A percentile compares a stretch with the other conserved stretches of the same genome.
phyloP scores from a whole-genome alignment of 2,329 filamentous ascomycete species.

The Alternaria longipes region DNA sequence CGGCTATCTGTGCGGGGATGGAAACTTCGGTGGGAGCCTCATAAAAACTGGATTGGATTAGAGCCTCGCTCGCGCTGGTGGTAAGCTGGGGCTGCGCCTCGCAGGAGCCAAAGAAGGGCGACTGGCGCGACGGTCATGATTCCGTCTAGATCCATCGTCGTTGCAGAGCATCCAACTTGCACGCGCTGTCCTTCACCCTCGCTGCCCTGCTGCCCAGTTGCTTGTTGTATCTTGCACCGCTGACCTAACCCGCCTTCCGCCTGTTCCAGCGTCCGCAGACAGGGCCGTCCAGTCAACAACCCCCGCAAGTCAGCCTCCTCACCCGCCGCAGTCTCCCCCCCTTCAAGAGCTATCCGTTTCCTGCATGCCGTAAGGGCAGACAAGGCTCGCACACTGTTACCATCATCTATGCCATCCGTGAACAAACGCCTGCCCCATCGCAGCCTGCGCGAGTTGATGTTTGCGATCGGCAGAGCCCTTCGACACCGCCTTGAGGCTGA shows the following conservation, averaged over 20 bases:
- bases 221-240: conserved; percentile 2
- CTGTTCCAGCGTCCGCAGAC: conserved; percentile 17
- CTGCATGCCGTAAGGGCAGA: conserved; percentile 14
- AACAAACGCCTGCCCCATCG: conserved; percentile 9
- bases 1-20: conserved; percentile 21
- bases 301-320: conserved; percentile 34
- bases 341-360: conserved; percentile 8
- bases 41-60: conserved; percentile 21
- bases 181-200: not conserved
- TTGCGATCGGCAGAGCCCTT: conserved; percentile 43
- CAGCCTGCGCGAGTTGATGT: conserved; percentile 30
- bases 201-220: not conserved
- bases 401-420: conserved; percentile 20
- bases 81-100: conserved; percentile 23
- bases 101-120: conserved; percentile 4
- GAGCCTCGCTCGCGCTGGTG: conserved; percentile 17
- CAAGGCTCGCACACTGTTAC: conserved; percentile 16
- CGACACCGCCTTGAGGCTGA: conserved; percentile 51
- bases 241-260: conserved; percentile 11
- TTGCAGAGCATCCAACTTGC: not conserved
- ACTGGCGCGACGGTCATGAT: not conserved
- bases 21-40: conserved; percentile 24
- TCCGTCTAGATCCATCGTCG: conserved; percentile 1
- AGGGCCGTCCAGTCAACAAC: conserved; percentile 17
- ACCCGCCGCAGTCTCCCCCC: conserved; percentile 9